Evolutionary conservation across 208 protist species (phyloP), one percentile per base, ranked within the genome.

Genomic region (Trichomonas tenax): DNA sequence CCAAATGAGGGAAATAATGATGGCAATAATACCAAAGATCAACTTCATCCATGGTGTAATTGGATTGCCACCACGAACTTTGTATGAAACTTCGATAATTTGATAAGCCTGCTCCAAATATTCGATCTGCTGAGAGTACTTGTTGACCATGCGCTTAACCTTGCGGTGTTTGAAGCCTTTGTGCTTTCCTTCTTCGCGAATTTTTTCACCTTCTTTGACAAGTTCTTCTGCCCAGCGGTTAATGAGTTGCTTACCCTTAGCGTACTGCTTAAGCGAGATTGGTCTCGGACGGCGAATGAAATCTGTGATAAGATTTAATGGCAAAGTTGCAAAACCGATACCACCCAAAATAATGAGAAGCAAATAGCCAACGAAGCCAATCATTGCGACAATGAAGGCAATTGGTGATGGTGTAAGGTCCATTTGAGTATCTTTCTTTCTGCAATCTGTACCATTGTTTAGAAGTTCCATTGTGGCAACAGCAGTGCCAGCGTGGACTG

Each of bases 31-130:
- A 4, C 86, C 86, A 15, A 93, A 38, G 21, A 51, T 21, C 4
- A 93, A 31, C 38, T n/a, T 38, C 0, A 48, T 0, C 86, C 86
- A 93, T 8, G 23, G 36, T 9, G 3, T 21, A 15, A 93, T 15
- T n/a, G 86, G 86, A 93, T 93, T 93, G 2, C 86, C 86, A 38
- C 86, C 86, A 38, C 86, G 86, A 51, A 93, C 15, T 51, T 51
- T 48, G 15, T 93, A 93, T 48, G 86, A 23, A 38, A 93, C 31
- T 51, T 93, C n/a, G 23, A 93, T 38, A 10, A 21, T 38, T 17
- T 34, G 6, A 17, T 93, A 93, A 8, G 86, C 44, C 0, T 51
- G 0, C 44, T 93, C 86, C 17, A 93, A 23, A 21, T 41, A 8
- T 26, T 93, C 44, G 21, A 93, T 44, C 46, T 93, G 86, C 21